Conservation (phyloP, 371 early-diverging fungal genomes). For the Syncephalis plumigaleata region DNA sequence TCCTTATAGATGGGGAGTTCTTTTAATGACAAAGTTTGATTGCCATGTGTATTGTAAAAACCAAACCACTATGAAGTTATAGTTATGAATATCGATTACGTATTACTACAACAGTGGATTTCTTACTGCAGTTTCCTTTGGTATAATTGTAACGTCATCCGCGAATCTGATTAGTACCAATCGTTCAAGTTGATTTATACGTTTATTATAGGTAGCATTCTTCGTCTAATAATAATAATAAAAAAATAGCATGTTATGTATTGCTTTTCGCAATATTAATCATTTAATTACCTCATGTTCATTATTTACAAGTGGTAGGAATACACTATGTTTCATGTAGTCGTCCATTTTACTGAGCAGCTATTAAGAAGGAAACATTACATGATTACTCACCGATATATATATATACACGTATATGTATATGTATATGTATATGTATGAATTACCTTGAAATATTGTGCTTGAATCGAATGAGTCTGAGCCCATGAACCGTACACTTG, state of each 20-base stretch:
- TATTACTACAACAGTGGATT: neutral
- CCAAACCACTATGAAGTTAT: conserved; percentile 88
- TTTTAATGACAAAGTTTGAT: conserved; percentile 25
- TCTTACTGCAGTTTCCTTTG: conserved; percentile 49
- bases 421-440: too few species aligned
- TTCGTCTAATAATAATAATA: conserved; percentile 4
- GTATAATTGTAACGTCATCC: conserved; percentile 63
- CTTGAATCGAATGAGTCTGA: conserved; percentile 68
- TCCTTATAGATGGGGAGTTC: conserved; percentile 38
- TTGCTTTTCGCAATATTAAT: neutral
- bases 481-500: conserved; percentile 72
- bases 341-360: conserved; percentile 33
- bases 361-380: conserved; percentile 3
- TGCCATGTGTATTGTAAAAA: conserved; percentile 28
- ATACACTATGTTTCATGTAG: conserved; percentile 59
- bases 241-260: neutral
- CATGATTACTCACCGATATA: neutral
- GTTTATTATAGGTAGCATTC: conserved; percentile 31
- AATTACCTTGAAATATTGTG: conserved; percentile 80
- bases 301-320: conserved; percentile 77
- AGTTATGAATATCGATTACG: conserved; percentile 5
- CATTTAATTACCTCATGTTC: conserved; percentile 18
- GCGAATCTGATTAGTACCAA: conserved; percentile 63
- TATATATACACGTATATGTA: neutral
- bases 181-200: conserved; percentile 35